These are phyloP conservation scores for Diophrys appendiculata DNA, from an alignment of 73 alveolate genomes.

Conservation along the genomic window DNA sequence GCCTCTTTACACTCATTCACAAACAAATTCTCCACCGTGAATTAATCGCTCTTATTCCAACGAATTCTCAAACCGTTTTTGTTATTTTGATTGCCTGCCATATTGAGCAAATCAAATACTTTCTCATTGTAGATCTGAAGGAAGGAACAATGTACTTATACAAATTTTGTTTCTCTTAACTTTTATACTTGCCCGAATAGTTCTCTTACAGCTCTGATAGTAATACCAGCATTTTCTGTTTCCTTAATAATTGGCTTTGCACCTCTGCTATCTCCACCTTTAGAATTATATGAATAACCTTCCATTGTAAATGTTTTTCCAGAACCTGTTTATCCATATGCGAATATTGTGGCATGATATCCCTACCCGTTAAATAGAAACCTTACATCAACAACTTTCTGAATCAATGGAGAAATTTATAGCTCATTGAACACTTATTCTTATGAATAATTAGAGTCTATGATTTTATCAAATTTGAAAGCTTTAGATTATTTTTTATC, in stretches of 20 bases:
- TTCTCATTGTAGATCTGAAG: constrained; percentile 72
- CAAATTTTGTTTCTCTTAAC: constrained; percentile 22
- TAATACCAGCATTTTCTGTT: constrained; percentile 32
- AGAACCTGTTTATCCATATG: constrained; percentile 65
- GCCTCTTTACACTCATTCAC: constrained; percentile 72
- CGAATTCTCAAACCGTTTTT: constrained; percentile 66
- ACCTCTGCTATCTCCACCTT: constrained; percentile 29
- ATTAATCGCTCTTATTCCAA: constrained; percentile 78
- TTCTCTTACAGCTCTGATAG: constrained; percentile 50
- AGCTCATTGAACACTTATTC: too few relatives aligned
- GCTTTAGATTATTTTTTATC: too few relatives aligned
- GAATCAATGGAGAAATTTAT: constrained; percentile 8
- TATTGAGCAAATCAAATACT: constrained; percentile 66
- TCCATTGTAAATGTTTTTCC: constrained; percentile 70
- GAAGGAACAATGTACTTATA: constrained; percentile 46
- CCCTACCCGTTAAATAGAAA: too few relatives aligned
- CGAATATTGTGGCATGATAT: constrained; percentile 68
- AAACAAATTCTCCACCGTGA: constrained; percentile 78
- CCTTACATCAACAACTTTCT: too few relatives aligned
- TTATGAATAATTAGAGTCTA: neutral
- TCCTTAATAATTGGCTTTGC: constrained; percentile 49
- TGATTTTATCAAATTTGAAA: too few relatives aligned
- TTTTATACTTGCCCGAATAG: constrained; percentile 39
- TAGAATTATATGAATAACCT: constrained; percentile 50
- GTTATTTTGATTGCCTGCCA: constrained; percentile 5